Evolutionary conservation across 1,284 basidiomycete species (phyloP), one percentile per base, ranked within the genome.

Genomic region (Trichosporon sp.): DNA sequence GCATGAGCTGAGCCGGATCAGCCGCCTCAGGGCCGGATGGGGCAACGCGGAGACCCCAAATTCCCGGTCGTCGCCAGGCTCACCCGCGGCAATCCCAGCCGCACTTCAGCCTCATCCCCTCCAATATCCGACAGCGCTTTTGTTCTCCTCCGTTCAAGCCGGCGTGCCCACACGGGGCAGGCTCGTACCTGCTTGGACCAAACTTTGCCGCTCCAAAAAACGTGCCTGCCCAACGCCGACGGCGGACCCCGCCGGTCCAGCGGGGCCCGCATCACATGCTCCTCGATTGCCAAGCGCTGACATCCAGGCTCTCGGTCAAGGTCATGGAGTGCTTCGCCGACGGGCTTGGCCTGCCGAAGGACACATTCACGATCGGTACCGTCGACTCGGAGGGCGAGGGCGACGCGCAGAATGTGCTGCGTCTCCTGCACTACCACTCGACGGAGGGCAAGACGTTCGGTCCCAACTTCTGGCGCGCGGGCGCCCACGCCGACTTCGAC

Each of bases 401-500:
- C 2, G 76, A 78, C 70, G 69, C 72, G n/a, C 76, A 78, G 65
- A 69, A 72, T 25, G 75, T 77, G 13, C 67, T 77, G 15, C 66
- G 77, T 42, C 67, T 78, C 0, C 65, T 78, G 25, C 77, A 78
- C 68, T 78, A 78, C 65, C 76, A 78, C 65, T 69, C 72, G 5
- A 74, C 73, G 42, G 76, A 78, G 68, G 75, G 73, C 69, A 76
- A 77, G 71, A 13, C 32, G 6, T 78, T 78, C 47, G 76, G 75
- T 4, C 69, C 74, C 34, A 75, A 75, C 69, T 77, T 77, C 44
- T 78, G 77, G 77, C 68, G 77, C 13, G 77, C 77, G 7, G 77
- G 77, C n/a, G 74, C 77, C 1, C 77, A 78, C 64, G 75, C 77
- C 31, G 77, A 78, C 66, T 77, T 78, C 67, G 77, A 77, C 58